Evolutionary conservation across 2,329 filamentous ascomycete genomes (phyloP).

Genomic region (Neonectria sp.): DNA sequence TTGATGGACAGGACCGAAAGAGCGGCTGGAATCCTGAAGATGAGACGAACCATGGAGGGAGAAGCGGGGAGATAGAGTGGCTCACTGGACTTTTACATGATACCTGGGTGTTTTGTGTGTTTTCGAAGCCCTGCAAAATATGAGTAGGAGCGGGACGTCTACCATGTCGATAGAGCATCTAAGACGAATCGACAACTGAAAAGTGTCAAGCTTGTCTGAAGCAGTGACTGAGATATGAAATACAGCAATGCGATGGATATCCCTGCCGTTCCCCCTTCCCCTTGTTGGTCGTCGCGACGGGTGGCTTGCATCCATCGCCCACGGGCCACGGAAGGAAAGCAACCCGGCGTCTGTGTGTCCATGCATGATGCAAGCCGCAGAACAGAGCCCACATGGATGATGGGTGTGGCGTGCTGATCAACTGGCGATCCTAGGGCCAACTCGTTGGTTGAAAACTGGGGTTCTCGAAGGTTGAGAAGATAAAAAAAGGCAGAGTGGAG

Average conservation of each 20-base stretch:
- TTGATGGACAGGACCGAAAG: background rate
- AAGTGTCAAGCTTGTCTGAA: background rate
- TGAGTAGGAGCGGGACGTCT: slow-evolving; percentile 12
- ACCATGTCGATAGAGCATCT: slow-evolving; percentile 24
- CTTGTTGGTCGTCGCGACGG: background rate
- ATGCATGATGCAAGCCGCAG: slow-evolving; percentile 18
- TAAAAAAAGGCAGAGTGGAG: background rate
- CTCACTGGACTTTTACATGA: slow-evolving; percentile 22
- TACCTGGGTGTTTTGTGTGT: slow-evolving; percentile 22
- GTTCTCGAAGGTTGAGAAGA: background rate
- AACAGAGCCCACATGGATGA: background rate
- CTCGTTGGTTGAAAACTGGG: background rate
- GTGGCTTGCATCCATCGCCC: slow-evolving; percentile 1
- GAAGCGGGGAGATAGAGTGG: slow-evolving; percentile 9
- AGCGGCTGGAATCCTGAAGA: background rate
- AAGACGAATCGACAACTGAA: slow-evolving; percentile 12
- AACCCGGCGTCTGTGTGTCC: slow-evolving; percentile 13
- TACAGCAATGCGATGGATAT: slow-evolving; percentile 8
- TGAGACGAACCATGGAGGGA: background rate
- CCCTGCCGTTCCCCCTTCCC: background rate
- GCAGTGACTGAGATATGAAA: background rate
- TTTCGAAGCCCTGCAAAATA: slow-evolving; percentile 17
- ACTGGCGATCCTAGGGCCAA: slow-evolving; percentile 9
- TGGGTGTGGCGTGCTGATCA: slow-evolving; percentile 21
- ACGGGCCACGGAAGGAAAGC: background rate